Percentiles rank a stretch among this genome's conserved stretches.
Conservation (phyloP, 129 eudicot genomes). For the Deinandra increscens region DNA sequence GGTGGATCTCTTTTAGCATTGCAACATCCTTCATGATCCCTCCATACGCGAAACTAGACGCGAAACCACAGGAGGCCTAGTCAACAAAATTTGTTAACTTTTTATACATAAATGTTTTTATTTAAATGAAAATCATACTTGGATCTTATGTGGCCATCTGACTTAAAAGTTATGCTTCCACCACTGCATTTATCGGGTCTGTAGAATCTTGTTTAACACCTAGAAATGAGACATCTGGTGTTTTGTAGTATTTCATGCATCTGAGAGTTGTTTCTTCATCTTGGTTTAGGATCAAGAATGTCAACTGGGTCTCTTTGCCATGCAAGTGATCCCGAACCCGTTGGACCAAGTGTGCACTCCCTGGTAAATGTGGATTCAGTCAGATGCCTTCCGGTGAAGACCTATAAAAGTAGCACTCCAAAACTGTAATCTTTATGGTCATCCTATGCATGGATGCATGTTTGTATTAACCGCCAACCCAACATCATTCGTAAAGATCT, state of each 20-base stretch:
- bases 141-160: too few relatives aligned
- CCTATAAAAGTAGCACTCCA: slow-evolving; percentile 84
- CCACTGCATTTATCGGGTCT: too few relatives aligned
- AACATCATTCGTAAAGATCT: too few relatives aligned
- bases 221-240: slow-evolving; percentile 80
- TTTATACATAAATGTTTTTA: too few relatives aligned
- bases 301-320: slow-evolving; percentile 53
- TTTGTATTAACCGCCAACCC: neutral
- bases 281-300: slow-evolving; percentile 82
- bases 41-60: too few relatives aligned
- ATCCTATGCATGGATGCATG: slow-evolving; percentile 70
- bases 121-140: too few relatives aligned
- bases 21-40: slow-evolving; percentile 93
- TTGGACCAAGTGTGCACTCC: slow-evolving; percentile 82
- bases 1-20: slow-evolving; percentile 80
- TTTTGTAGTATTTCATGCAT: slow-evolving; percentile 95
- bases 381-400: too few relatives aligned
- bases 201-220: slow-evolving; percentile 64
- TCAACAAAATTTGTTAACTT: too few relatives aligned
- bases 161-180: too few relatives aligned
- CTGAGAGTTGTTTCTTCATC: slow-evolving; percentile 81
- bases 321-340: slow-evolving; percentile 89
- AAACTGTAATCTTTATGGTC: slow-evolving; percentile 90
- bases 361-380: slow-evolving; percentile 85
- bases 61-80: too few relatives aligned